phyloP scores from a whole-genome alignment of 2,329 filamentous ascomycete species.

The Pezicula radicicola region DNA sequence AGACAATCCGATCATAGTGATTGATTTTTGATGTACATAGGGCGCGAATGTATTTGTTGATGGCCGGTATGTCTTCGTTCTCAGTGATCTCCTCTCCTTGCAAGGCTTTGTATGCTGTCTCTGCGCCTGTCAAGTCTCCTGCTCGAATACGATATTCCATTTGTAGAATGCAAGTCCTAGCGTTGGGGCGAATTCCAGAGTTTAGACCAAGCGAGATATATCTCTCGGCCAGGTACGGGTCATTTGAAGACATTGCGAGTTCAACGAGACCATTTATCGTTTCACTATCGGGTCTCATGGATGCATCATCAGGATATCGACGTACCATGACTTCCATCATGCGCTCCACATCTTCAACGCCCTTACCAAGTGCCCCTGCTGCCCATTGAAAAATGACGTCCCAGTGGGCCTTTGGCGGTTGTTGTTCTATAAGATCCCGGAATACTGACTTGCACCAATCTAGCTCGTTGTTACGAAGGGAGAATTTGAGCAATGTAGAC shows the following conservation, averaged over 20 bases:
- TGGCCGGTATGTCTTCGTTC: slow-evolving; percentile 56
- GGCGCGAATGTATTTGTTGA: slow-evolving; percentile 71
- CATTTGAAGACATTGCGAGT: slow-evolving; percentile 66
- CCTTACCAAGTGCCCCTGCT: slow-evolving; percentile 64
- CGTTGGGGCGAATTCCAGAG: slow-evolving; percentile 64
- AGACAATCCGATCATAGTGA: slow-evolving; percentile 68
- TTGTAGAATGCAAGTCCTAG: slow-evolving; percentile 69
- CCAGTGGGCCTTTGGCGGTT: slow-evolving; percentile 56
- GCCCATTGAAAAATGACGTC: slow-evolving; percentile 76
- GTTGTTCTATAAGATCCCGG: slow-evolving; percentile 35
- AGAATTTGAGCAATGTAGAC: slow-evolving; percentile 56
- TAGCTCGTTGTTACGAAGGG: slow-evolving; percentile 54
- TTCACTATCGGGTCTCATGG: slow-evolving; percentile 56
- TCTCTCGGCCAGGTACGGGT: slow-evolving; percentile 70
- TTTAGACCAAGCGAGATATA: slow-evolving; percentile 66
- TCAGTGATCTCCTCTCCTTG: slow-evolving; percentile 50
- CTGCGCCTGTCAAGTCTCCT: slow-evolving; percentile 68
- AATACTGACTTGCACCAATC: slow-evolving; percentile 63
- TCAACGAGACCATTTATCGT: slow-evolving; percentile 77
- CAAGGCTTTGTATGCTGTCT: slow-evolving; percentile 61
- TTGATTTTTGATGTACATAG: slow-evolving; percentile 59
- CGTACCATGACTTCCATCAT: slow-evolving; percentile 69
- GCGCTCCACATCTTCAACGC: slow-evolving; percentile 67
- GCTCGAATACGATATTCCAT: slow-evolving; percentile 74
- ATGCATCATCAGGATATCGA: slow-evolving; percentile 41